Evolutionary conservation across 2,329 filamentous ascomycete species (phyloP).

Genomic region (Colletotrichum sidae): DNA sequence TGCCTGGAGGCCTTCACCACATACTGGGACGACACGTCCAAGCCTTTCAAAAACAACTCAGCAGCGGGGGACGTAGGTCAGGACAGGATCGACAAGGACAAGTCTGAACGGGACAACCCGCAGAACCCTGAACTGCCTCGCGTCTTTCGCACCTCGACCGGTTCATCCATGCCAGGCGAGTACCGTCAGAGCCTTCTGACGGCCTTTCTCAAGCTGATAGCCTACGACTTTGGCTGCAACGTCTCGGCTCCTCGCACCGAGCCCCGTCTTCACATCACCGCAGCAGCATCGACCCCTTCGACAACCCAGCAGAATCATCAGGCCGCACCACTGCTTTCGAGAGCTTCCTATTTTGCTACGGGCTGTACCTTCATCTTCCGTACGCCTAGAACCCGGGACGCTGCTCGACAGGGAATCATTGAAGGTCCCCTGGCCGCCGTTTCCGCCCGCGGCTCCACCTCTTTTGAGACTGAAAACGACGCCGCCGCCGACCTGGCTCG

Average conservation of each 20-base stretch:
- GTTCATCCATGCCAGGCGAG: constrained; percentile 68
- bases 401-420: constrained; percentile 68
- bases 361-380: constrained; percentile 71
- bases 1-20: constrained; percentile 68
- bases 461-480: constrained; percentile 66
- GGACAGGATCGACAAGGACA: constrained; percentile 26
- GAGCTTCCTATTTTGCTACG: constrained; percentile 68
- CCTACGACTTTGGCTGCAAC: constrained; percentile 75
- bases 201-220: constrained; percentile 72
- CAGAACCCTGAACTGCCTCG: constrained; percentile 4
- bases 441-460: constrained; percentile 66
- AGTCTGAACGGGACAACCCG: constrained; percentile 31
- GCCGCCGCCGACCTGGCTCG: constrained; percentile 71
- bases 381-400: constrained; percentile 68
- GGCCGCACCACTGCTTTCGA: constrained; percentile 40
- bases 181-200: constrained; percentile 67
- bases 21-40: constrained; percentile 73
- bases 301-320: constrained; percentile 18
- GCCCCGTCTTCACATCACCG: constrained; percentile 67
- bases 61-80: constrained; percentile 24
- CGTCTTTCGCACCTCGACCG: constrained; percentile 57
- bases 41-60: constrained; percentile 37
- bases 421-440: constrained; percentile 73
- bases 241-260: constrained; percentile 67
- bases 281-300: constrained; percentile 45